Evolutionary conservation across 2,329 filamentous ascomycete genomes (phyloP), one percentile per base, ranked within the genome.

Genomic region (Erysiphe pulchra): DNA sequence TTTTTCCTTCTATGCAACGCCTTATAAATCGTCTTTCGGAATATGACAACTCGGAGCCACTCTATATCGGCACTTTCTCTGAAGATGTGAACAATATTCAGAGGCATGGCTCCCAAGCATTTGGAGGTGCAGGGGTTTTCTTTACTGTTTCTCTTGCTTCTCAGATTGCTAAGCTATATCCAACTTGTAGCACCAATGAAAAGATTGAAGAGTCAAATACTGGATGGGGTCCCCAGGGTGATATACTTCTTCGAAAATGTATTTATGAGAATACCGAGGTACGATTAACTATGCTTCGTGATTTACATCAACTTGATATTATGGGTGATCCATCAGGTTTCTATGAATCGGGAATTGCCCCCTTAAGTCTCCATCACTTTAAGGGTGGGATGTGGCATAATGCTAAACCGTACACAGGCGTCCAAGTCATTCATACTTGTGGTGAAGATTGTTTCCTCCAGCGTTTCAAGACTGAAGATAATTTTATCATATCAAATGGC

Each of bases 181-280:
- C 61, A 8, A 57, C 57, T 34, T 71, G 66, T 57, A 65, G 62
- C 45, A 64, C 64, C 0, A 59, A 65, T 6, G 56, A 68, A 48
- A 73, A 71, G 60, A 61, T 73, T 43, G 57, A 61, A 37, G 67
- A 73, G 53, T 63, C 70, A 16, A 66, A 73, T 56, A 67, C 68
- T 0, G 70, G 70, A 45, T 73, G 70, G 69, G 70, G 70, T 2
- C 66, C 70, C 5, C 56, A 58, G 50, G 56, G 56, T 13, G 56
- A 58, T 44, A 55, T 58, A 34, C 45, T 58, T 7, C 49, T 58
- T 11, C 49, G 55, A 38, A 56, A 56, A 47, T 58, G 56, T 39
- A 54, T 58, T 31, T 55, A 54, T 46, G 56, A 56, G 42, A 48
- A 58, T 42, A 58, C 55, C 7, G 55, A 58, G 40, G 50, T 55